Evolutionary conservation across 2,329 filamentous ascomycete species (phyloP).

Genomic region (Neofusicoccum umdonicola): DNA sequence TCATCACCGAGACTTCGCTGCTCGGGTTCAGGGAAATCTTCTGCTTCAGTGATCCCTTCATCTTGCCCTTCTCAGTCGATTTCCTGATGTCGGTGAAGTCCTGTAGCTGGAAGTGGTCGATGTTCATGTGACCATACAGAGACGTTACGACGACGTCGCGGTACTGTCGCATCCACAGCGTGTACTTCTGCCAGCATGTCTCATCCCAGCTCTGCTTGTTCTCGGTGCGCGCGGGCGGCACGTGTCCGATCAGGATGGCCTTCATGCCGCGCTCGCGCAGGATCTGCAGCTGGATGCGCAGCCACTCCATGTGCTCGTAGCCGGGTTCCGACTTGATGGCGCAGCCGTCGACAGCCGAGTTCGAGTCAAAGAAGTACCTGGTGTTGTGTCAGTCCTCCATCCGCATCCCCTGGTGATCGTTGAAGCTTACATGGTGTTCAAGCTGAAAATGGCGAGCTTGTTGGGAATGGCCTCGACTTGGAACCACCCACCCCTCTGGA

Average conservation of each 20-base stretch:
- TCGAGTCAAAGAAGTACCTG: constrained; percentile 85
- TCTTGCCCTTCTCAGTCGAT: constrained; percentile 44
- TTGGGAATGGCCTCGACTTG: constrained; percentile 86
- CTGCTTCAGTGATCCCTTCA: constrained; percentile 27
- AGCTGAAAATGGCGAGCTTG: constrained; percentile 81
- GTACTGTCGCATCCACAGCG: constrained; percentile 84
- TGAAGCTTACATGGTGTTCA: constrained; percentile 74
- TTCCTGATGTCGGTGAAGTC: constrained; percentile 76
- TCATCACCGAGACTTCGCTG: constrained; percentile 59
- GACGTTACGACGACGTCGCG: constrained; percentile 80
- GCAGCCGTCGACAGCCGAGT: constrained; percentile 91
- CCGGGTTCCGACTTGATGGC: constrained; percentile 75
- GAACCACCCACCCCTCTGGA: constrained; percentile 92
- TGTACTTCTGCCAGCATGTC: constrained; percentile 97
- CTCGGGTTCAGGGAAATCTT: constrained; percentile 22
- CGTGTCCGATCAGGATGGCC: constrained; percentile 89
- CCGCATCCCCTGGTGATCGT: neutral
- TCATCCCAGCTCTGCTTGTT: constrained; percentile 92
- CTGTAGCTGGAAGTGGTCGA: constrained; percentile 93
- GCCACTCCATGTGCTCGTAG: constrained; percentile 94
- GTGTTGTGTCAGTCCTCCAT: neutral
- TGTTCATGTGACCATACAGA: constrained; percentile 95
- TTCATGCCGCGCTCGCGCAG: constrained; percentile 85
- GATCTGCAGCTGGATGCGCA: constrained; percentile 81
- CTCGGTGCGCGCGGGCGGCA: constrained; percentile 82